These are phyloP conservation scores for Tricholoma terreum DNA, from an alignment of 768 basidiomycete genomes.

Conservation along the genomic window DNA sequence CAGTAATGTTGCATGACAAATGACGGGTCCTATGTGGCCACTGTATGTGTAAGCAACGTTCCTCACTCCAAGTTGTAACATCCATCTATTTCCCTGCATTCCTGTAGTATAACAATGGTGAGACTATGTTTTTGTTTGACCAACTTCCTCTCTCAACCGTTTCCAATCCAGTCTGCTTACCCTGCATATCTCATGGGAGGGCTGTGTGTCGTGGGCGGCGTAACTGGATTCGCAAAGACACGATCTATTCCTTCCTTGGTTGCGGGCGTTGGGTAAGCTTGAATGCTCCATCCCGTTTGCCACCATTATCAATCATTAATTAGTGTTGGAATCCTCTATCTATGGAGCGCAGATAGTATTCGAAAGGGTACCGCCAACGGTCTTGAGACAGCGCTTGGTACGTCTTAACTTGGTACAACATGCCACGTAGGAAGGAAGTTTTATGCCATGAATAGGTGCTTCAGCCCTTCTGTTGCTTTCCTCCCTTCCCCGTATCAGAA, in stretches of 20 bases:
- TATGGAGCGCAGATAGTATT: constrained; percentile 76
- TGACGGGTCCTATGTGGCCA: no score
- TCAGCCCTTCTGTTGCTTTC: constrained; percentile 73
- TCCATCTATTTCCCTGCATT: no score
- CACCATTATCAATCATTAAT: not conserved
- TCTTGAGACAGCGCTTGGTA: constrained; percentile 77
- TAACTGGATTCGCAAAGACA: constrained; percentile 68
- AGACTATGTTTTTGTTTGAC: not conserved
- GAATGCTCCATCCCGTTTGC: not conserved
- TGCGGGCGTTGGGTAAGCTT: constrained; percentile 70
- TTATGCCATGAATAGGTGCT: constrained; percentile 49
- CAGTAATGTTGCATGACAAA: no score
- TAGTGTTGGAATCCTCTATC: constrained; percentile 76
- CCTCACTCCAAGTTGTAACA: no score
- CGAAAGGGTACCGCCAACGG: constrained; percentile 70
- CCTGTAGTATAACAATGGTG: not conserved
- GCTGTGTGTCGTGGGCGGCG: constrained; percentile 73
- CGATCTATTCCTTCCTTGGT: constrained; percentile 80
- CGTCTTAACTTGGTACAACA: constrained; percentile 15
- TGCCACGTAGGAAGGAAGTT: not conserved
- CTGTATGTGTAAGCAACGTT: no score
- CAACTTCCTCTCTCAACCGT: not conserved
- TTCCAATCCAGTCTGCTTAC: constrained; percentile 61
- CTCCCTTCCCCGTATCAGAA: constrained; percentile 66
- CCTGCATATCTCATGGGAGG: constrained; percentile 77